Base-by-base conservation (phyloP, 371 early-diverging fungal genomes). In the Rhizopus arrhizus region DNA sequence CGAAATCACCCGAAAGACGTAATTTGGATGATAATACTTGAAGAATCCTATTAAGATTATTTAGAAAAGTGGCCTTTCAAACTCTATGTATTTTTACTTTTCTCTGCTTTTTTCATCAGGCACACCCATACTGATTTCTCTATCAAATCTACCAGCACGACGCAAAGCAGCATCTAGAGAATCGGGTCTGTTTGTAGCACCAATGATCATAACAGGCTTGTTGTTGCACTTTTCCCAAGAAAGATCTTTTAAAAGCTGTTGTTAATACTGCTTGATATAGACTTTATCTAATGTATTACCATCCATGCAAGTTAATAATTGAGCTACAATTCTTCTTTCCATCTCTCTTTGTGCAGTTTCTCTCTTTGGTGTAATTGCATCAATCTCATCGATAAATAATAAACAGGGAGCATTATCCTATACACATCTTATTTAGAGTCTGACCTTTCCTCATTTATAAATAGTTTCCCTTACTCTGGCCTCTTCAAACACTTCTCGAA, bases 311-410 rank as follows among this genome's bases (percentile, higher is more conserved):
- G 99, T 99, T 57, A 99, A 75, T 38, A 99, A 80, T 77, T 99
- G 99, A 16, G 96, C 96, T 10, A 99, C 99, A 66, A 99, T 99
- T 58, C 99, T 83, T 42, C 96, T 88, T 76, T 99, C 99, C 93
- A 99, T 99, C 71, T 99, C 99, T 60, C 98, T 82, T 68, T 97
- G 95, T 4, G 97, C 98, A 5, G 97, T 98, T 65, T 99, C 99
- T 68, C 99, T 89, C 75, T 99, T 99, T 6, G 98, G 98, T n/a
- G 99, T 98, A 54, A 99, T 97, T 4, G 99, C 97, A 73, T 99
- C 99, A 53, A 99, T 98, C 75, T 99, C 99, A 73, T 99, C 99
- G 61, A 99, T 98, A 69, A 99, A 99, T 53, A 99, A 77, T 31
- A 99, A 75, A 72, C 98, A 94, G 0, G 99, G 99, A 10, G 98